A percentile compares a stretch with the other conserved stretches of the same genome.
Conservation (phyloP, 2,329 filamentous ascomycete species). For the Microdochium paspali region DNA sequence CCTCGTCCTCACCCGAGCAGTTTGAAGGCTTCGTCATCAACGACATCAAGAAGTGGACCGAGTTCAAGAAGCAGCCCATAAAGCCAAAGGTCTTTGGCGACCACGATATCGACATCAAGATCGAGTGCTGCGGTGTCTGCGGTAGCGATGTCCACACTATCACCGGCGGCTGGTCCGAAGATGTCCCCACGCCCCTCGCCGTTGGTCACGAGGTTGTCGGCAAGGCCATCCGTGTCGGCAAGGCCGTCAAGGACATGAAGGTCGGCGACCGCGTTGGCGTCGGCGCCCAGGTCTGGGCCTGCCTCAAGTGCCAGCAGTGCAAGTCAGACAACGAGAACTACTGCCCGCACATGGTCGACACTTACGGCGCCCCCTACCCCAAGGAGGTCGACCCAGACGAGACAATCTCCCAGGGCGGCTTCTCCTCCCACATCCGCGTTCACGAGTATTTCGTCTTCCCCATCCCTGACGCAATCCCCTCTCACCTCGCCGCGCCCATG, state of each 20-base stretch:
- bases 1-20: constrained; percentile 18
- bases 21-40: constrained; percentile 22
- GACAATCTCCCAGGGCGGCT: constrained; percentile 57
- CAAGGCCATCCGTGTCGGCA: constrained; percentile 29
- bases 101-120: constrained; percentile 59
- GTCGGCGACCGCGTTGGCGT: constrained; percentile 57
- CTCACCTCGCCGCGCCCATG: constrained; percentile 52
- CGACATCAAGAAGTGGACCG: constrained; percentile 16
- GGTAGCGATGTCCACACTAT: constrained; percentile 40
- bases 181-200: constrained; percentile 29
- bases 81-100: constrained; percentile 24
- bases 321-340: constrained; percentile 40
- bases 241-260: constrained; percentile 35
- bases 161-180: constrained; percentile 20
- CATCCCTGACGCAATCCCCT: constrained; percentile 42
- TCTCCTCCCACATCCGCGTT: constrained; percentile 35
- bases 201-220: constrained; percentile 55
- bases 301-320: constrained; percentile 39
- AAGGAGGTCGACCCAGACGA: constrained; percentile 47
- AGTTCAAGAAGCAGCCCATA: constrained; percentile 20
- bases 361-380: constrained; percentile 47
- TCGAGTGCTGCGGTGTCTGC: constrained; percentile 54
- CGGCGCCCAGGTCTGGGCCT: constrained; percentile 50
- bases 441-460: constrained; percentile 51
- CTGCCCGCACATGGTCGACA: constrained; percentile 38